Conservation (phyloP, 176 grass and related monocot genomes). For the Ampelocalamus luodianensis region DNA sequence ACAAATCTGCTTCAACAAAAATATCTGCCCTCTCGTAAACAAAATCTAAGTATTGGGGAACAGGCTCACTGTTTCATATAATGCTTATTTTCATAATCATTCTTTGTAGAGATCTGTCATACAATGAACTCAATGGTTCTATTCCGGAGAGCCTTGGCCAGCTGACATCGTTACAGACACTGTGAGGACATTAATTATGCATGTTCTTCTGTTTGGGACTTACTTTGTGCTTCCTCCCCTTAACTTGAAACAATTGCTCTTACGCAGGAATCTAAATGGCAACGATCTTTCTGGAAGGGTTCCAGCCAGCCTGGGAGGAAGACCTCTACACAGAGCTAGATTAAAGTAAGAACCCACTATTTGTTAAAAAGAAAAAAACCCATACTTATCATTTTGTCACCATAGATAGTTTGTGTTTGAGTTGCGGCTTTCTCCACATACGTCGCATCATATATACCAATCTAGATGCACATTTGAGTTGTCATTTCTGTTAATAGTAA, state of each 20-base stretch:
- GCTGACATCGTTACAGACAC: conserved; percentile 64
- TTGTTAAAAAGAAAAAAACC: background rate
- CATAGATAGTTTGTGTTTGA: background rate
- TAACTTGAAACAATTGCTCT: conserved; percentile 31
- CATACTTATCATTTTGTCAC: background rate
- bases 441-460: background rate
- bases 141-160: conserved; percentile 89
- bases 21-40: background rate
- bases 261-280: conserved; percentile 89
- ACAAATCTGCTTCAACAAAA: background rate
- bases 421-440: background rate
- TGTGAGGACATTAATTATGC: conserved; percentile 60
- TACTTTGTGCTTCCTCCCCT: conserved; percentile 1
- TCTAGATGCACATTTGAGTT: conserved; percentile 3
- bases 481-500: background rate
- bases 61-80: background rate
- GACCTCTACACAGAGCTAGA: conserved; percentile 92
- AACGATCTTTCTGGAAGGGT: conserved; percentile 90
- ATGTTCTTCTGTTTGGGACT: conserved; percentile 40
- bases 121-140: conserved; percentile 89
- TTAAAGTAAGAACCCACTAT: conserved; percentile 70
- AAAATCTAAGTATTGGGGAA: background rate
- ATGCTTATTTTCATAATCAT: conserved; percentile 1
- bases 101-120: conserved; percentile 81
- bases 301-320: conserved; percentile 85